Conservation (phyloP, 1,284 basidiomycete genomes). For the Irpex lacteus region DNA sequence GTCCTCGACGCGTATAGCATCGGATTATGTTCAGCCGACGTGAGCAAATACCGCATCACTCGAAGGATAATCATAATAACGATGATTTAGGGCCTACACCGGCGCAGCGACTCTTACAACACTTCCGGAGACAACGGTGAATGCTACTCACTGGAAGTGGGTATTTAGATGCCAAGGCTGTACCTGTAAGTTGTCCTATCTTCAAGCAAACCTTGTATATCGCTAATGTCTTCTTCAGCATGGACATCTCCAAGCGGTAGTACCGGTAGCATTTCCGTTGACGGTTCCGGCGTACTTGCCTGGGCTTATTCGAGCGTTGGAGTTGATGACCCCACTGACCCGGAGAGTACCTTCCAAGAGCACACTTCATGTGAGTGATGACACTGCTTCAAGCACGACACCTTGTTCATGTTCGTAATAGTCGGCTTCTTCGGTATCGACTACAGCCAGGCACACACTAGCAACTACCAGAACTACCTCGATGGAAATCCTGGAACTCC, state of each 20-base stretch:
- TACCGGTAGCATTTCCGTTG: constrained; percentile 37
- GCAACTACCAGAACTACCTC: constrained; percentile 49
- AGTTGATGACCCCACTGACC: constrained; percentile 35
- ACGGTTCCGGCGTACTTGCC: constrained; percentile 42
- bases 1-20: constrained; percentile 47
- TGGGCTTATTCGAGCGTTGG: constrained; percentile 46
- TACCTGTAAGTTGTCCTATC: constrained; percentile 23
- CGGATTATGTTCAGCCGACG: constrained; percentile 48
- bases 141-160: constrained; percentile 34
- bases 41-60: constrained; percentile 20
- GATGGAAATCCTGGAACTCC: constrained; percentile 38
- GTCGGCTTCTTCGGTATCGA: constrained; percentile 60
- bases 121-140: constrained; percentile 28
- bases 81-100: constrained; percentile 21
- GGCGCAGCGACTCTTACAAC: constrained; percentile 28
- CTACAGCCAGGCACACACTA: constrained; percentile 45
- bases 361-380: constrained; percentile 42
- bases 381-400: not conserved
- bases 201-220: not conserved
- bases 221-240: constrained; percentile 13
- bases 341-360: constrained; percentile 37
- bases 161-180: constrained; percentile 35
- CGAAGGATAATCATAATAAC: too few species aligned
- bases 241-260: constrained; percentile 21
- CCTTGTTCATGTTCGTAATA: constrained; percentile 19